These are phyloP conservation scores for Candida cerambycidarum DNA, from an alignment of 805 yeast species.

Conservation along the genomic window DNA sequence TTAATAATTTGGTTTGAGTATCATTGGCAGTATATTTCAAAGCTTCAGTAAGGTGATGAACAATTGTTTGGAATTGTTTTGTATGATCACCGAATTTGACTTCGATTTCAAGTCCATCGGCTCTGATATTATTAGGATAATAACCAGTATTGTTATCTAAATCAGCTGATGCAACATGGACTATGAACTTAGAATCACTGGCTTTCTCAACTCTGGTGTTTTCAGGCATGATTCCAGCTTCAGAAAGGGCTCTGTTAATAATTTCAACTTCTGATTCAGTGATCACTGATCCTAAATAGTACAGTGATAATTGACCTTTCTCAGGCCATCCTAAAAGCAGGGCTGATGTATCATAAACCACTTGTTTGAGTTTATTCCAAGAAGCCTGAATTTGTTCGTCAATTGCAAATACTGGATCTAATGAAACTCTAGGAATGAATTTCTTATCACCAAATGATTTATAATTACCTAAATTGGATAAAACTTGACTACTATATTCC, in stretches of 20 bases:
- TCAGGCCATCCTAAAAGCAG: conserved; percentile 74
- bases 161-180: conserved; percentile 68
- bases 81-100: conserved; percentile 80
- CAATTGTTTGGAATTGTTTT: conserved; percentile 61
- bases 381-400: conserved; percentile 13
- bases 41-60: conserved; percentile 56
- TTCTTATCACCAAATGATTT: conserved; percentile 89
- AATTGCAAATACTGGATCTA: conserved; percentile 23
- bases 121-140: conserved; percentile 46
- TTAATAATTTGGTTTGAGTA: conserved; percentile 65
- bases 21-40: conserved; percentile 67
- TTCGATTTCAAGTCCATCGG: conserved; percentile 38
- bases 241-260: conserved; percentile 65
- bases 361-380: conserved; percentile 44
- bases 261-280: conserved; percentile 63
- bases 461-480: conserved; percentile 73
- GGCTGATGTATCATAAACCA: conserved; percentile 51
- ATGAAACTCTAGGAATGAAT: conserved; percentile 66
- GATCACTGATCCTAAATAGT: conserved; percentile 54
- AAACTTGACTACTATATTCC: conserved; percentile 74
- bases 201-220: conserved; percentile 72
- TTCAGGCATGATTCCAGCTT: conserved; percentile 67
- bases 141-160: conserved; percentile 50
- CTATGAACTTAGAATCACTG: conserved; percentile 47
- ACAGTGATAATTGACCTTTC: conserved; percentile 71